Evolutionary conservation across 805 yeast genomes (phyloP).

Genomic region (Isabelozyma gotoi): DNA sequence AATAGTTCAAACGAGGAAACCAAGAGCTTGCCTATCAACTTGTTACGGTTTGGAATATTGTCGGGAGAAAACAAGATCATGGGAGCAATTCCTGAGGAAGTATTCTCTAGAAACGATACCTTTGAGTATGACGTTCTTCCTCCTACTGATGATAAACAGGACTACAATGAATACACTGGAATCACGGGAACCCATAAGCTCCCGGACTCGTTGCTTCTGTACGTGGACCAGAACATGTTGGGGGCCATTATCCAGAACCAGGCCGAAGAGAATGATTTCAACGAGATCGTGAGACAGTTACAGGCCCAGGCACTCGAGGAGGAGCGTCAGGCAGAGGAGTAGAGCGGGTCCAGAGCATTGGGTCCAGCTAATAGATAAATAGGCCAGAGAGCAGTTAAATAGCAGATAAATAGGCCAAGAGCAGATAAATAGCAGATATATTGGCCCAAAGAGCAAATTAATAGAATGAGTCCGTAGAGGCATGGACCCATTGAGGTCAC

Average conservation of each 20-base stretch:
- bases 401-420: too few species aligned
- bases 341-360: background rate
- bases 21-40: slow-evolving; percentile 53
- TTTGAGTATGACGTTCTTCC: slow-evolving; percentile 75
- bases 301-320: slow-evolving; percentile 13
- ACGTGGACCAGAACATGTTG: slow-evolving; percentile 47
- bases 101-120: slow-evolving; percentile 63
- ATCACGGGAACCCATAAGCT: slow-evolving; percentile 11
- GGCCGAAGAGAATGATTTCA: slow-evolving; percentile 25
- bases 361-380: too few species aligned
- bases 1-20: slow-evolving; percentile 4
- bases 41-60: slow-evolving; percentile 65
- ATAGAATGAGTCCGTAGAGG: too few species aligned
- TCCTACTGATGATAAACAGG: slow-evolving; percentile 40
- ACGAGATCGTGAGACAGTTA: slow-evolving; percentile 20
- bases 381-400: too few species aligned
- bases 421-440: too few species aligned
- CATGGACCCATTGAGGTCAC: too few species aligned
- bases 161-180: slow-evolving; percentile 41
- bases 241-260: slow-evolving; percentile 41
- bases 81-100: slow-evolving; percentile 62
- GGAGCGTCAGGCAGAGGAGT: slow-evolving; percentile 2
- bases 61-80: slow-evolving; percentile 71
- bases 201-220: slow-evolving; percentile 36
- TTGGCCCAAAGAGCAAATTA: too few species aligned